Percentiles rank a stretch among this genome's conserved stretches.
phyloP scores from a whole-genome alignment of 73 alveolate genomes.

The Paramecium octaurelia region DNA sequence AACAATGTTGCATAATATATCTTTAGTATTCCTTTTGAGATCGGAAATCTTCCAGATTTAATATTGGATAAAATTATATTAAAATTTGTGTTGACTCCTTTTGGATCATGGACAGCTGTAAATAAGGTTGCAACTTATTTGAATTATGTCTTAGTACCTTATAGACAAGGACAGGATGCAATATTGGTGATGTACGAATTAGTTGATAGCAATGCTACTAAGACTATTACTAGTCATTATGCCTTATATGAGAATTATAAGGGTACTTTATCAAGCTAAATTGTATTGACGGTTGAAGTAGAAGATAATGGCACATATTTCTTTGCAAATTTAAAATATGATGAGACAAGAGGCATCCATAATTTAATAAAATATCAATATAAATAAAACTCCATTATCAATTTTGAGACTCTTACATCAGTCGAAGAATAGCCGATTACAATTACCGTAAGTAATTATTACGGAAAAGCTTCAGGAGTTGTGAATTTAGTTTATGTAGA shows the following conservation, averaged over 20 bases:
- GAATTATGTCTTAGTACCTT: background rate
- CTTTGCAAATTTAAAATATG: background rate
- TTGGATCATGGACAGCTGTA: background rate
- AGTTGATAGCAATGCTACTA: background rate
- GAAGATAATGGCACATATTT: background rate
- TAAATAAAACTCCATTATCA: background rate
- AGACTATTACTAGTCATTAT: background rate
- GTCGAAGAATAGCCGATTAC: background rate
- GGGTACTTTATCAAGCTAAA: background rate
- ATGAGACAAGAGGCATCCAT: background rate
- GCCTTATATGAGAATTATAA: background rate
- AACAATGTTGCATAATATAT: background rate
- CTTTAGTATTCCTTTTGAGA: background rate
- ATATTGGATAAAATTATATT: background rate
- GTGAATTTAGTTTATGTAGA: background rate
- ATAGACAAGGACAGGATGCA: background rate
- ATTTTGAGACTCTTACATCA: background rate
- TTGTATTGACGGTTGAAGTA: background rate
- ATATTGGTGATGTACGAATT: background rate
- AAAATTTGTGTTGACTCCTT: conserved; percentile 12
- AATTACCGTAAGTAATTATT: background rate
- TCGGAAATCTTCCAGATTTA: background rate
- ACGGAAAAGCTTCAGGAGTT: background rate
- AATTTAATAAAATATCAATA: background rate
- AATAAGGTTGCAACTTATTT: background rate